Conservation (phyloP, 306 rosid genomes). For the Quercus cerris region DNA sequence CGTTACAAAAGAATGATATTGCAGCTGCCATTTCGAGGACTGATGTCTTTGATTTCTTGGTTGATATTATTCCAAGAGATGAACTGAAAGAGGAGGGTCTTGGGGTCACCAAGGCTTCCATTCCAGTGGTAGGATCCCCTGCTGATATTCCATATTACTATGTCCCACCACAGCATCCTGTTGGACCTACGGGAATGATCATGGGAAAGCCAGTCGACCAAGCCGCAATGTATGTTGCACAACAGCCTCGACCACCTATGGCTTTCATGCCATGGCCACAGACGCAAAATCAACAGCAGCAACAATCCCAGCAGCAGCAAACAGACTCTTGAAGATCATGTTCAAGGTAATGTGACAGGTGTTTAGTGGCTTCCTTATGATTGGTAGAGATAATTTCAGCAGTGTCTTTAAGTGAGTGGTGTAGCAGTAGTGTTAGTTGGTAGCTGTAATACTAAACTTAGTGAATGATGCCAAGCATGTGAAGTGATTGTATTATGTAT, state of each 20-base stretch:
- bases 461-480: conserved; percentile 3
- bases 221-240: conserved; percentile 42
- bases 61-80: conserved; percentile 77
- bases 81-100: conserved; percentile 83
- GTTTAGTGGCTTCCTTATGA: conserved; percentile 10
- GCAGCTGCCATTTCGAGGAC: conserved; percentile 78
- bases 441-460: conserved; percentile 1
- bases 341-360: conserved; percentile 4
- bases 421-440: conserved; percentile 21
- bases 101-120: conserved; percentile 59
- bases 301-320: conserved; percentile 42
- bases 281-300: conserved; percentile 52
- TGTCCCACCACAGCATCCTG: conserved; percentile 60
- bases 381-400: conserved; percentile 16
- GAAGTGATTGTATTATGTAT: conserved; percentile 28
- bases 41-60: conserved; percentile 74
- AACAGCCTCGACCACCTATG: conserved; percentile 61
- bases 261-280: conserved; percentile 80
- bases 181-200: conserved; percentile 64
- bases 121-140: conserved; percentile 61
- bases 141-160: conserved; percentile 68
- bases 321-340: conserved; percentile 41
- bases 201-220: conserved; percentile 83
- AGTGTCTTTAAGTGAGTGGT: conserved; percentile 10
- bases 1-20: conserved; percentile 75